phyloP scores from a whole-genome alignment of 805 yeast genomes.

The Torulaspora microellipsoides region DNA sequence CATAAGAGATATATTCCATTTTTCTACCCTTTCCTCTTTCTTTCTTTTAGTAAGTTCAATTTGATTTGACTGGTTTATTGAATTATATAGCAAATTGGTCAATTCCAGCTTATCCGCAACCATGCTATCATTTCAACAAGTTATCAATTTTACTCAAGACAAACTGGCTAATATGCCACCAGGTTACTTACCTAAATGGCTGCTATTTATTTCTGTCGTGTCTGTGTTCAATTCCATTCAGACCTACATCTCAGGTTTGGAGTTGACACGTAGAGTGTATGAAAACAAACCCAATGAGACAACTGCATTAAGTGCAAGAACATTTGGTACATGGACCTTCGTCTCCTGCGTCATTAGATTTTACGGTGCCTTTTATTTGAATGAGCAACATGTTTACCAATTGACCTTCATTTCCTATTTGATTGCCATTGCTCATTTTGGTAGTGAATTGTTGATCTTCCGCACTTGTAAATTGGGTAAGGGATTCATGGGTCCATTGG shows the following conservation, averaged over 20 bases:
- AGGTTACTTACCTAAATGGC: constrained; percentile 72
- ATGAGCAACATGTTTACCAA: constrained; percentile 66
- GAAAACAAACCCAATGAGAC: constrained; percentile 57
- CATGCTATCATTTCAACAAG: constrained; percentile 33
- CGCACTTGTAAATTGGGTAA: constrained; percentile 79
- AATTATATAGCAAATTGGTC: not conserved
- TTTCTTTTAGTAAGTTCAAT: too few relatives aligned
- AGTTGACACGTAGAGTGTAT: constrained; percentile 77
- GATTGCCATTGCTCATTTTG: constrained; percentile 81
- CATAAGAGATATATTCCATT: too few relatives aligned
- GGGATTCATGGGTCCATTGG: constrained; percentile 84
- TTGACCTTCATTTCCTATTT: constrained; percentile 74
- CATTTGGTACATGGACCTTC: constrained; percentile 98
- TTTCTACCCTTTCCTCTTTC: too few relatives aligned
- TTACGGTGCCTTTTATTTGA: constrained; percentile 77
- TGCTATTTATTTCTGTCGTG: constrained; percentile 78
- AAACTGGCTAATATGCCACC: constrained; percentile 34
- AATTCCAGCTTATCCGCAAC: not conserved
- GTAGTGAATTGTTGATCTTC: constrained; percentile 74
- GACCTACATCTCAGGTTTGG: constrained; percentile 70
- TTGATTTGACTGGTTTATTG: too few relatives aligned
- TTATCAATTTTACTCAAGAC: constrained; percentile 32
- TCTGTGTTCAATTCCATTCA: constrained; percentile 88
- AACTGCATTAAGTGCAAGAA: constrained; percentile 76
- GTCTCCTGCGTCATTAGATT: constrained; percentile 78